phyloP scores from a whole-genome alignment of 352 stramenopile genomes.

The Paralagenidium karlingii region DNA sequence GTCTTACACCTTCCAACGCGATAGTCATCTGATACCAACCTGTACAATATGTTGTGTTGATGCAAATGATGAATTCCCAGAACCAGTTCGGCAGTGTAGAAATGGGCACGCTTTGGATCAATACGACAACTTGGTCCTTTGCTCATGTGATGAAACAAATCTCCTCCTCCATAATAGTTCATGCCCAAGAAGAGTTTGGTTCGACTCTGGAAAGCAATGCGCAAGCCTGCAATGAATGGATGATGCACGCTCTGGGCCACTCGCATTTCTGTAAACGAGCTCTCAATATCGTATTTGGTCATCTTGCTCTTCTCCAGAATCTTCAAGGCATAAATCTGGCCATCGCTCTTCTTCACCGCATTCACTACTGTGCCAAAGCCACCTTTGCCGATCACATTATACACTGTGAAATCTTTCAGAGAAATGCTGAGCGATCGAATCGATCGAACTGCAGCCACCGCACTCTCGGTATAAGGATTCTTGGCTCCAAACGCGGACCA shows the following conservation, averaged over 20 bases:
- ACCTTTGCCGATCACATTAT: conserved; percentile 84
- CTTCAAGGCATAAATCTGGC: conserved; percentile 85
- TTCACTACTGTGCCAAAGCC: conserved; percentile 81
- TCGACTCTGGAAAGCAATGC: conserved; percentile 79
- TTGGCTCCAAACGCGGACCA: conserved; percentile 76
- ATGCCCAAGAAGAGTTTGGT: conserved; percentile 82
- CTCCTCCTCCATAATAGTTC: conserved; percentile 79
- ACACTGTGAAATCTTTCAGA: conserved; percentile 84
- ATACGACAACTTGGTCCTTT: conserved; percentile 80
- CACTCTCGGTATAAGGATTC: conserved; percentile 70
- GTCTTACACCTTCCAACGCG: neutral
- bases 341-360: conserved; percentile 82
- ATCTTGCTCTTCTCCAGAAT: conserved; percentile 85
- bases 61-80: conserved; percentile 89
- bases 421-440: conserved; percentile 80
- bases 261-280: conserved; percentile 82
- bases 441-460: conserved; percentile 63
- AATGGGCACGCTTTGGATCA: conserved; percentile 67
- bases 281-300: conserved; percentile 85
- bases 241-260: conserved; percentile 84
- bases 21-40: conserved; percentile 13
- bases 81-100: conserved; percentile 90
- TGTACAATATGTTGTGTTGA: conserved; percentile 91
- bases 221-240: conserved; percentile 73
- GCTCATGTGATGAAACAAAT: conserved; percentile 85